Base-by-base conservation (phyloP, 106 monocot genomes). In the Acorus gramineus region DNA sequence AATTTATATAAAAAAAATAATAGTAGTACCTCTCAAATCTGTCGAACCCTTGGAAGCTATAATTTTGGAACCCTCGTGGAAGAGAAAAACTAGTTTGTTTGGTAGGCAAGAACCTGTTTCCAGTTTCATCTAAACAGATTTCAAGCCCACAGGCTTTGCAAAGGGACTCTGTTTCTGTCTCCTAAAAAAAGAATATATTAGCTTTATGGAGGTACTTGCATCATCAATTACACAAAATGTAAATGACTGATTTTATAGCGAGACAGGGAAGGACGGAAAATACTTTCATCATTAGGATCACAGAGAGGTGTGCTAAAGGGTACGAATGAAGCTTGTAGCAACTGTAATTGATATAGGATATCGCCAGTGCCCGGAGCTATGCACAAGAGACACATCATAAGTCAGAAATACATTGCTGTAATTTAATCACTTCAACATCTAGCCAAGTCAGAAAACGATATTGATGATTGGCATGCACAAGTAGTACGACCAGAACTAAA, bases 241-340 rank as follows among this genome's bases (percentile, higher is more conserved):
- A 47, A 9, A 59, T 10, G 49, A 4, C 55, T 47, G 45, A 53
- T n/a, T 51, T n/a, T 52, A 52, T 8, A 49, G 4, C 6, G 2
- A 42, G 14, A 14, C 8, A 4, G 45, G 28, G n/a, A 61, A 11
- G 42, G 6, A 0, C 12, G 6, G 5, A 6, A 11, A 4, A 47
- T 76, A 98, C 91, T 85, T 91, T 71, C 56, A 98, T 74, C 76
- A 91, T 77, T 14, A 92, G 75, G 44, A 87, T 58, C 59, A 78
- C 48, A 44, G 83, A 79, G 45, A 98, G 63, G 71, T 78, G 77
- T 49, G 5, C 60, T 66, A 98, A 58, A 47, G 91, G 96, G 63
- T 87, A 85, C 8, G 85, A 85, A 59, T 98, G 80, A 51, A 88
- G 91, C 76, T 91, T 91, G 81, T 91, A 84, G 8, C 90, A 77